Evolutionary conservation across 352 stramenopile genomes (phyloP), one percentile per base, ranked within the genome.

Genomic region (Pythium scleroteichum): DNA sequence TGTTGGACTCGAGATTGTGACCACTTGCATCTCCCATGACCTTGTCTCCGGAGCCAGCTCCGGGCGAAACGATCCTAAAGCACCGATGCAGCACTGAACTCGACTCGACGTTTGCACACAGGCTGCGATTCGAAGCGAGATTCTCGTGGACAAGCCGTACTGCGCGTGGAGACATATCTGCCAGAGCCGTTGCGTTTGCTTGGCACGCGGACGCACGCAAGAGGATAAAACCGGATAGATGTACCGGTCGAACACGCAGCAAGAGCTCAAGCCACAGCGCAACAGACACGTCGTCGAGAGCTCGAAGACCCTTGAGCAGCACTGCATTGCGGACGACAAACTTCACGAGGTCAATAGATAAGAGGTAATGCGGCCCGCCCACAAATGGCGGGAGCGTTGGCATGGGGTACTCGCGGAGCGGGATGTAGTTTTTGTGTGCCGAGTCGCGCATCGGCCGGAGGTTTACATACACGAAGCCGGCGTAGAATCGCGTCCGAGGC

Each of bases 151-250:
- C 4, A 13, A 17, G 45, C 3, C 23, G 16, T 16, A 91, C 75
- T 14, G 56, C 69, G 4, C 59, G 16, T 1, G 73, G 52, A 0
- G 68, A 72, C 22, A 88, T 27, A 29, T 91, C 79, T 2, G 77
- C 77, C 6, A 85, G 52, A 4, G 78, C 82, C 1, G 79, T 38
- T 5, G 75, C 24, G 2, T 50, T 42, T 17, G 74, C 53, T 1
- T 1, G 41, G 59, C 79, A 91, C 5, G 29, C 1, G 0, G 39
- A n/a, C 10, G 40, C 2, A 1, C 72, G 53, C 2, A 62, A 68
- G 8, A 87, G 46, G 17, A 87, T 22, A 32, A 91, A 87, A 5
- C 52, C 24, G 10, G 58, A 19, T 0, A 81, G 14, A 29, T 48
- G 32, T 0, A 46, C 45, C 13, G 46, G 33, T 16, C 44, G 32